Conservation (phyloP, 202 grass and related monocot genomes). For the Zoysia matrella region DNA sequence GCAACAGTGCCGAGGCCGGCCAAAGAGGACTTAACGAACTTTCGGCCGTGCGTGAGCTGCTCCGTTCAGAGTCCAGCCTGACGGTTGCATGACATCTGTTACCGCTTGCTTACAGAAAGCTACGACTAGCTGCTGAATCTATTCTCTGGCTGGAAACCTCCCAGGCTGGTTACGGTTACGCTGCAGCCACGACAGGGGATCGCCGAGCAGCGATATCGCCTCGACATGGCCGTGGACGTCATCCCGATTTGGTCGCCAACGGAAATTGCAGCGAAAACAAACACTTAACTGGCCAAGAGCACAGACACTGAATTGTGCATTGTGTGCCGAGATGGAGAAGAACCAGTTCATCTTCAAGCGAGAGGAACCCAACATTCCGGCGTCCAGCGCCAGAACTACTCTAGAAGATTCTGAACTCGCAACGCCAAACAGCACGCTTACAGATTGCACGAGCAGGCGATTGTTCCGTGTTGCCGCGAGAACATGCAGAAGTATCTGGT, state of each 20-base stretch:
- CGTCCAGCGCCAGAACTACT: neutral
- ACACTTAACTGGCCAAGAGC: neutral
- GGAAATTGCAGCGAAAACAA: constrained; percentile 25
- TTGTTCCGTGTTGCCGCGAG: neutral
- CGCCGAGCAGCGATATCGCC: neutral
- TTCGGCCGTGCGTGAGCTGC: constrained; percentile 36
- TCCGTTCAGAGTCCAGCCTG: constrained; percentile 31
- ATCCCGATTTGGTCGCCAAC: neutral
- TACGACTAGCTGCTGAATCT: constrained; percentile 17
- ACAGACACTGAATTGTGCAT: neutral
- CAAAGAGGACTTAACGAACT: constrained; percentile 21
- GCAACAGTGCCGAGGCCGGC: neutral
- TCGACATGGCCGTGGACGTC: constrained; percentile 1
- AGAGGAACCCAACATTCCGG: neutral
- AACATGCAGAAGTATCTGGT: neutral
- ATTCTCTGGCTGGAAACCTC: constrained; percentile 22
- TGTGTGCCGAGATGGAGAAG: constrained; percentile 6
- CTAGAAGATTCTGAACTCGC: neutral
- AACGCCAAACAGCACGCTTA: neutral
- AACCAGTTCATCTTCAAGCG: neutral
- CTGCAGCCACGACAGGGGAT: constrained; percentile 45
- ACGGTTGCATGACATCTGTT: constrained; percentile 37
- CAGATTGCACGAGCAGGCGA: neutral
- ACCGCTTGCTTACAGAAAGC: constrained; percentile 16
- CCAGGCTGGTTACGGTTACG: constrained; percentile 24